Evolutionary conservation across 805 yeast species (phyloP).

Genomic region (Scheffersomyces lignosus): DNA sequence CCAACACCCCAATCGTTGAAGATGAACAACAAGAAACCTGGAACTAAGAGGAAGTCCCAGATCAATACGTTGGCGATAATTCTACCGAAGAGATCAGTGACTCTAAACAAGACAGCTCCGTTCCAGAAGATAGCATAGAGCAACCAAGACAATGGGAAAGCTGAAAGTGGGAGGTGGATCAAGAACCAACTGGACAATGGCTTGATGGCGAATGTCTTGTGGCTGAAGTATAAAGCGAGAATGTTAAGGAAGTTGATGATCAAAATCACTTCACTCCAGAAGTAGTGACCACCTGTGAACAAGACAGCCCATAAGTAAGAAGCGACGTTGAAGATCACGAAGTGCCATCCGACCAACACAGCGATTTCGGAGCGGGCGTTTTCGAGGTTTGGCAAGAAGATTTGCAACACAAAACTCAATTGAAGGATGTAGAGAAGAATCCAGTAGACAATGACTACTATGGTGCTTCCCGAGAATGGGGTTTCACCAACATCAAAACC

Average conservation of each 20-base stretch:
- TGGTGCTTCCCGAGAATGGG: constrained; percentile 64
- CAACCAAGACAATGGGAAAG: constrained; percentile 76
- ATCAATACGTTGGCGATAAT: constrained; percentile 69
- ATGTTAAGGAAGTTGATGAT: constrained; percentile 61
- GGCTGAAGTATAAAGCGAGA: constrained; percentile 52
- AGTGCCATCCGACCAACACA: constrained; percentile 56
- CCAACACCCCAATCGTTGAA: constrained; percentile 75
- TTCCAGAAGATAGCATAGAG: constrained; percentile 79
- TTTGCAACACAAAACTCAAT: constrained; percentile 47
- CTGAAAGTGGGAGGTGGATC: constrained; percentile 65
- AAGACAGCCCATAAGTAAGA: constrained; percentile 64
- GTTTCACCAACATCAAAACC: constrained; percentile 59
- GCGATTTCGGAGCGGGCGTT: constrained; percentile 25
- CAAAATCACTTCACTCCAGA: constrained; percentile 58
- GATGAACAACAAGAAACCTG: constrained; percentile 54
- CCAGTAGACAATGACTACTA: constrained; percentile 60
- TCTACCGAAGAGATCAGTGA: constrained; percentile 59
- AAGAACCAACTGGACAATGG: constrained; percentile 54
- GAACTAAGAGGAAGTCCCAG: constrained; percentile 75
- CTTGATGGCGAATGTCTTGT: constrained; percentile 57
- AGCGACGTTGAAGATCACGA: constrained; percentile 58
- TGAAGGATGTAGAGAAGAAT: constrained; percentile 53
- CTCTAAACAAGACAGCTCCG: constrained; percentile 74
- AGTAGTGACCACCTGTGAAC: constrained; percentile 59
- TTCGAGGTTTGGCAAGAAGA: constrained; percentile 34